Base-by-base conservation (phyloP, 257 asterid genomes). In the Eustoma russellianum region DNA sequence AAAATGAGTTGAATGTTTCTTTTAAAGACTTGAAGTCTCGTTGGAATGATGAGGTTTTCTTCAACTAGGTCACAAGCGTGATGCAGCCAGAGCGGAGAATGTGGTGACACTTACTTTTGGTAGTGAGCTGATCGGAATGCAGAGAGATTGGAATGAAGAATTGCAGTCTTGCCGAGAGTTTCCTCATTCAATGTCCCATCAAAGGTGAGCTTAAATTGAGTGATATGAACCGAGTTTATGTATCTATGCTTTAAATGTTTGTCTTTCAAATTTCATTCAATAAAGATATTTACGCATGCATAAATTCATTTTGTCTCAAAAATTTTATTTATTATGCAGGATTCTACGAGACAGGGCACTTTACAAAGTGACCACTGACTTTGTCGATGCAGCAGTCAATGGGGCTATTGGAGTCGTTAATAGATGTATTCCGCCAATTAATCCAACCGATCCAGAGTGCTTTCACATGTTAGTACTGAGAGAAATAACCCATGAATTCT, bases 141-240 rank as follows among this genome's bases (percentile, higher is more conserved):
- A 87, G 78, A 82, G 98, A 63, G 98, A 91, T 65, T 83, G 98
- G 98, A 91, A 91, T 56, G 98, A 91, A 72, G 98, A 91, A 66
- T 60, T 87, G 74, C 98, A 91, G 68, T 82, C 96, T 41, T 87
- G 95, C 67, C 82, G 96, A 54, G 96, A 91, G 71, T 87, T 91
- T 62, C 94, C 98, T n/a, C 98, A 82, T 63, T 62, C 79, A 17
- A 73, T 86, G 2, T 81, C 81, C 65, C 96, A 80, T 69, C 96
- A 91, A 75, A 91, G 91, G 98, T 90, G 96, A 79, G 67, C 61
- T 30, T 57, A 52, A 55, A 47, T 62, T 19, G 57, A 63, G 38
- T 7, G 12, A 38, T 11, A 11, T 7, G 9, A 8, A 38, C 9
- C 7, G 12, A 38, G 7, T 38, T 38, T 38, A 38, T 38, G 43